Base-by-base conservation (phyloP, 805 yeast genomes). In the Cephaloascus fragrans region DNA sequence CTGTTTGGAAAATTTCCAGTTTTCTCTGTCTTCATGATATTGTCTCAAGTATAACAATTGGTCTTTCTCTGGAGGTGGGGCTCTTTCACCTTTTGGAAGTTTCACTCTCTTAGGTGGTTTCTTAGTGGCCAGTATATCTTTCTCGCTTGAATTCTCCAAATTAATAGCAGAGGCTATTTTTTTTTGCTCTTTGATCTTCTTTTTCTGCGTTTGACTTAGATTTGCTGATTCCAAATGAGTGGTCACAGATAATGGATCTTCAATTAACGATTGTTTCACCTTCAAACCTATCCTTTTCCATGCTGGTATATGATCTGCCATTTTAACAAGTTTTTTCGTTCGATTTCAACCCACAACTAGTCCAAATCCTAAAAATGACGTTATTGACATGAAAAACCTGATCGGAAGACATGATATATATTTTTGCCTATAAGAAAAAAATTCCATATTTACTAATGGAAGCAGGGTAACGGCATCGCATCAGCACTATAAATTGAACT, bases 1-100 rank as follows among this genome's bases (percentile, higher is more conserved):
- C 63, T 80, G 89, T 51, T 85, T 85, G 42, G 87, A 80, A 56
- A 85, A 85, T 62, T 85, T 85, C 95, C 95, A 85, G 42, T 70
- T 66, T 0, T 61, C 74, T 42, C 57, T 62, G 44, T 81, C 85
- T 10, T 69, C 67, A 3, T 61, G 53, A 50, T 69, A 85, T 39
- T 72, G 79, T 41, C 73, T 69, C 47, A 84, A 58, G 51, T 84
- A 84, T 1, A 62, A 73, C 28, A 80, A 64, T 54, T 84, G 93
- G 49, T 84, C 95, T 44, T 73, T 77, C 46, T 81, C 90, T 26
- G 87, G 88, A 1, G 86, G 80, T 4, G 60, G 52, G 1, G 67
- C 64, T 39, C 86, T 69, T 50, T 82, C 83, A 19, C 58, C 52
- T 52, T 83, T 84, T 6, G 93, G 87, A 4, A 79, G 48, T 54